These are phyloP conservation scores for Amanita muscaria DNA, from an alignment of 768 basidiomycete genomes.

Conservation along the genomic window DNA sequence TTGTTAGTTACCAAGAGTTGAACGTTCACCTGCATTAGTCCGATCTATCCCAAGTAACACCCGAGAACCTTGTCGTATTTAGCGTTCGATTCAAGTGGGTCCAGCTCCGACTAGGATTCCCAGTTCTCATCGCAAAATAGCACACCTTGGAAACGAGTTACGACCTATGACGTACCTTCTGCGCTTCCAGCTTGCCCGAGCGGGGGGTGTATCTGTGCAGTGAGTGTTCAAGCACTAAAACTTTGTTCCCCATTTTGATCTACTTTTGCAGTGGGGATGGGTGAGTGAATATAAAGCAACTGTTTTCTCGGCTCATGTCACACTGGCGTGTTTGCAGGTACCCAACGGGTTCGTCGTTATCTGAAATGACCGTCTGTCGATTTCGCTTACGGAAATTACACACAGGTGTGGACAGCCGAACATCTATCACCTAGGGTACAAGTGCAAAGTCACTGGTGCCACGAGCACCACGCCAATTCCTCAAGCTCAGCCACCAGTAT, in stretches of 20 bases:
- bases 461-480: constrained; percentile 31
- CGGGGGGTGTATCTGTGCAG: constrained; percentile 44
- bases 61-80: constrained; percentile 44
- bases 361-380: neutral
- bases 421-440: constrained; percentile 39
- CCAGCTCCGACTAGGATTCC: neutral
- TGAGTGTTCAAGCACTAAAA: constrained; percentile 19
- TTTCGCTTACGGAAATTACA: neutral
- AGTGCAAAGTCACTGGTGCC: constrained; percentile 40
- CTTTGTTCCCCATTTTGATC: too few species aligned
- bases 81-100: constrained; percentile 40
- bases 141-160: constrained; percentile 44
- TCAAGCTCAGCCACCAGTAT: constrained; percentile 34
- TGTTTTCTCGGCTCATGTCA: neutral
- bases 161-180: constrained; percentile 40
- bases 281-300: constrained; percentile 18
- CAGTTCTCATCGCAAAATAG: constrained; percentile 15
- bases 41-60: constrained; percentile 35
- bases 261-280: constrained; percentile 40
- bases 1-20: neutral
- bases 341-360: constrained; percentile 30
- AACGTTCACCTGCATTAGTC: constrained; percentile 23
- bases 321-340: constrained; percentile 17
- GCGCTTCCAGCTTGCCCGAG: constrained; percentile 40
- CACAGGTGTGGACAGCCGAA: constrained; percentile 44